phyloP scores from a whole-genome alignment of 495 filamentous ascomycete species.

The Niebla homalea region DNA sequence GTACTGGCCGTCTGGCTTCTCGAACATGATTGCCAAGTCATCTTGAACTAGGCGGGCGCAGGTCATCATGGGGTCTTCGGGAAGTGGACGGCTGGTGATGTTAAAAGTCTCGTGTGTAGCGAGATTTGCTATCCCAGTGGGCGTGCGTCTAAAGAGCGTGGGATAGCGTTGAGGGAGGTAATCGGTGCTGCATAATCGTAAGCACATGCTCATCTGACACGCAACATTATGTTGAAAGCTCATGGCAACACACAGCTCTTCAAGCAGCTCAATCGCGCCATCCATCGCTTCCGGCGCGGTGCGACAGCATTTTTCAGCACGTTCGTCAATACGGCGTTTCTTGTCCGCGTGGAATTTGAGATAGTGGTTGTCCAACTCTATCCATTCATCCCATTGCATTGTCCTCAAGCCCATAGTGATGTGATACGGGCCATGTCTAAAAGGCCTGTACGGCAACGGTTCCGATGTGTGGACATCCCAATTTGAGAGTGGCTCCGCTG shows the following conservation, averaged over 20 bases:
- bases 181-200: conserved; percentile 24
- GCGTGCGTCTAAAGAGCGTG: conserved; percentile 50
- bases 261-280: conserved; percentile 65
- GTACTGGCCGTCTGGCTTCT: conserved; percentile 66
- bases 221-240: background rate
- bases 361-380: conserved; percentile 78
- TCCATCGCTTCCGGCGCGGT: conserved; percentile 66
- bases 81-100: conserved; percentile 48
- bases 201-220: background rate
- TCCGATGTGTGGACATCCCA: conserved; percentile 64
- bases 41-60: conserved; percentile 66
- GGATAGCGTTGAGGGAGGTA: conserved; percentile 81
- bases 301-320: conserved; percentile 53
- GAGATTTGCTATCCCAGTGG: conserved; percentile 55
- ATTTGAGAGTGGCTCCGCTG: conserved; percentile 49
- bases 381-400: conserved; percentile 74
- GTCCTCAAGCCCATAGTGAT: conserved; percentile 74
- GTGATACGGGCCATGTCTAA: conserved; percentile 69
- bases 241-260: conserved; percentile 45
- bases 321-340: conserved; percentile 52
- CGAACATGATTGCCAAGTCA: conserved; percentile 79
- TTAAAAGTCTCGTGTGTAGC: conserved; percentile 63
- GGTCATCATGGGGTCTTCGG: conserved; percentile 74
- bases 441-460: conserved; percentile 73
- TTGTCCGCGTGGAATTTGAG: conserved; percentile 65